phyloP scores from a whole-genome alignment of 2,329 filamentous ascomycete species.

The Cucurbitaria berberidis region DNA sequence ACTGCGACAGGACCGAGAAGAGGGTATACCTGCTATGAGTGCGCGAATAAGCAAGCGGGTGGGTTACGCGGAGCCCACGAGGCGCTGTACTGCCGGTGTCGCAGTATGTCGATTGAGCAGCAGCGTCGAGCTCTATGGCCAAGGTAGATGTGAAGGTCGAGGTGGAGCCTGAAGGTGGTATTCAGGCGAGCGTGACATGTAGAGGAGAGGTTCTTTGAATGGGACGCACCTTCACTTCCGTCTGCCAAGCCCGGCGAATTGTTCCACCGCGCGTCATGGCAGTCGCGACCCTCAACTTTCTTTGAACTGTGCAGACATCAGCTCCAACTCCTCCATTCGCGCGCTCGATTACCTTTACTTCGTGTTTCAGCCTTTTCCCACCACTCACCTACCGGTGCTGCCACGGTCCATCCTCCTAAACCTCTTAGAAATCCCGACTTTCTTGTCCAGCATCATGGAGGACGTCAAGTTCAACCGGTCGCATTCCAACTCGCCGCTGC shows the following conservation, averaged over 20 bases:
- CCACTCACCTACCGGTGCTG: background rate
- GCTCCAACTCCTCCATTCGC: slow-evolving; percentile 1
- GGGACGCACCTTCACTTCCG: slow-evolving; percentile 6
- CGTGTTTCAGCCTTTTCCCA: background rate
- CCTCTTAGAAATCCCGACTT: background rate
- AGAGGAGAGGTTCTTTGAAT: slow-evolving; percentile 12
- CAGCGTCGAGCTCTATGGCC: background rate
- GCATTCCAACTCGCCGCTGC: slow-evolving; percentile 49
- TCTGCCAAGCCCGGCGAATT: slow-evolving; percentile 22
- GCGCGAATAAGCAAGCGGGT: slow-evolving; percentile 9
- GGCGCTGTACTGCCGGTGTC: slow-evolving; percentile 1
- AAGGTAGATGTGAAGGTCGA: background rate
- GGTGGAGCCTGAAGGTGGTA: slow-evolving; percentile 6
- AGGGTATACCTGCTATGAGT: slow-evolving; percentile 11
- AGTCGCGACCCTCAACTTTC: slow-evolving; percentile 27
- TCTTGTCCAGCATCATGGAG: slow-evolving; percentile 45
- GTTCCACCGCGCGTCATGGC: slow-evolving; percentile 31
- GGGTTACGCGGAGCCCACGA: slow-evolving; percentile 1
- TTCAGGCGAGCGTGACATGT: slow-evolving; percentile 8
- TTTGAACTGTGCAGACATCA: slow-evolving; percentile 11
- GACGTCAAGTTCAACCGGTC: slow-evolving; percentile 51
- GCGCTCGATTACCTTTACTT: background rate
- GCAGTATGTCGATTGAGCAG: background rate
- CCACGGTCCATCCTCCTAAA: background rate
- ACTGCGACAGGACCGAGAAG: slow-evolving; percentile 18